A percentile compares a stretch with the other conserved stretches of the same genome.
Evolutionary conservation across 495 filamentous ascomycete genomes (phyloP).

Genomic region (Gamarada debralockiae): DNA sequence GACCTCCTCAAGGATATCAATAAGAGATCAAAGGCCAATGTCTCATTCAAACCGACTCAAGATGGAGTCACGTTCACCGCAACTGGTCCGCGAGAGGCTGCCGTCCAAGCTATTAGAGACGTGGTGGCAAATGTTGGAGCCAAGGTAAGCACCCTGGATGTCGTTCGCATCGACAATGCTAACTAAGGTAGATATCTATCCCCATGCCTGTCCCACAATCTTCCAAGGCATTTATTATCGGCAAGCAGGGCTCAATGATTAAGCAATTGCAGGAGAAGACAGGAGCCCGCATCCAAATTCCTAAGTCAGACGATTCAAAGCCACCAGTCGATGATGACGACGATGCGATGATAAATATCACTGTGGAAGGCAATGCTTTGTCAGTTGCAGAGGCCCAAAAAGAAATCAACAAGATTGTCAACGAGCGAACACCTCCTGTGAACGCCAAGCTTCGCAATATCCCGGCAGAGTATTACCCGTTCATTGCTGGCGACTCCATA

Average conservation of each 20-base stretch:
- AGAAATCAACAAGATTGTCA: slow-evolving; percentile 79
- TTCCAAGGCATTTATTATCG: slow-evolving; percentile 82
- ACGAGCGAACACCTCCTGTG: slow-evolving; percentile 77
- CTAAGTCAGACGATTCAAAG: slow-evolving; percentile 62
- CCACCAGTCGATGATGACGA: slow-evolving; percentile 63
- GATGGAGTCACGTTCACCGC: slow-evolving; percentile 76
- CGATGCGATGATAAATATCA: slow-evolving; percentile 73
- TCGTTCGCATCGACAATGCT: not conserved
- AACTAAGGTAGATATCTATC: slow-evolving; percentile 56
- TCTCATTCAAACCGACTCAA: slow-evolving; percentile 67
- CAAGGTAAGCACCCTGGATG: slow-evolving; percentile 55
- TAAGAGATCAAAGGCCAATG: slow-evolving; percentile 76
- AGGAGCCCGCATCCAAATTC: slow-evolving; percentile 83
- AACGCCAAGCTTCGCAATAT: slow-evolving; percentile 73
- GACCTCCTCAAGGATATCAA: slow-evolving; percentile 88
- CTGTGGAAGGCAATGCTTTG: slow-evolving; percentile 86
- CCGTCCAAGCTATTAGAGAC: slow-evolving; percentile 75
- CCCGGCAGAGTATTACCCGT: slow-evolving; percentile 91
- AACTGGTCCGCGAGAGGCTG: slow-evolving; percentile 70
- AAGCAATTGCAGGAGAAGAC: slow-evolving; percentile 80
- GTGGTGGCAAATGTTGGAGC: slow-evolving; percentile 78
- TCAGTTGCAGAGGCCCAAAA: slow-evolving; percentile 74
- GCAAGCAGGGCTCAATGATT: slow-evolving; percentile 83
- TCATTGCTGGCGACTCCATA: slow-evolving; percentile 76
- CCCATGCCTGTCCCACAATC: slow-evolving; percentile 78